Evolutionary conservation across 768 basidiomycete species (phyloP), one percentile per base, ranked within the genome.

Genomic region (Rhodotorula paludigena): DNA sequence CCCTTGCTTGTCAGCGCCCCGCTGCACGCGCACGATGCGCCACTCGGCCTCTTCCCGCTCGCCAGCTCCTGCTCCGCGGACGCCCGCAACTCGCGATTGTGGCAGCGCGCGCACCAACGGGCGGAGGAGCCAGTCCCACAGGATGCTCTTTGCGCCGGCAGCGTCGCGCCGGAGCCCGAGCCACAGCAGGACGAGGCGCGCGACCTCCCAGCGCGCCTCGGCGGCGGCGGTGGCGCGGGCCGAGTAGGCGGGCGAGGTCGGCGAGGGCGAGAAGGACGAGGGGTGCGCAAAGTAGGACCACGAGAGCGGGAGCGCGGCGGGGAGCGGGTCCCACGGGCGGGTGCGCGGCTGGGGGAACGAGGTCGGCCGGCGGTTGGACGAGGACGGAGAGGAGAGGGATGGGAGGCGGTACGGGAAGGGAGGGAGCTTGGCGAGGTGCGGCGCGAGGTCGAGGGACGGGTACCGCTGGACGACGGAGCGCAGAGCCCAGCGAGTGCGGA

Each of bases 71-170:
- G 49, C 30, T 9, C 42, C n/a, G 41, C 44, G 7, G 8, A 18
- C n/a, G 48, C 30, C 44, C 21, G 44, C 7, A 8, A 14, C 15
- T 45, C 44, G 44, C 44, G 16, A 45, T 23, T 23, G 12, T 5
- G n/a, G 35, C 8, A 28, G 18, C 21, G 35, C 54, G 28, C 44
- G 36, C 2, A 68, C 30, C 16, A 68, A 1, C 7, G 67, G 67
- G 28, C 30, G 53, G 33, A 68, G 18, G 21, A 59, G 15, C 62
- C 67, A 57, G 21, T 60, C 57, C 45, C 57, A 68, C 62, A 68
- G 9, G 25, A 68, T 32, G n/a, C 61, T 64, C 45, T 55, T 68
- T 21, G 67, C 67, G 20, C 67, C 67, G 15, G 47, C 59, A 33
- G 51, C 57, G 28, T 68, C 67, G 39, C 39, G 33, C 57, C 67